These are phyloP conservation scores for Neofusicoccum laricinum DNA, from an alignment of 2,329 filamentous ascomycete genomes.

Conservation along the genomic window DNA sequence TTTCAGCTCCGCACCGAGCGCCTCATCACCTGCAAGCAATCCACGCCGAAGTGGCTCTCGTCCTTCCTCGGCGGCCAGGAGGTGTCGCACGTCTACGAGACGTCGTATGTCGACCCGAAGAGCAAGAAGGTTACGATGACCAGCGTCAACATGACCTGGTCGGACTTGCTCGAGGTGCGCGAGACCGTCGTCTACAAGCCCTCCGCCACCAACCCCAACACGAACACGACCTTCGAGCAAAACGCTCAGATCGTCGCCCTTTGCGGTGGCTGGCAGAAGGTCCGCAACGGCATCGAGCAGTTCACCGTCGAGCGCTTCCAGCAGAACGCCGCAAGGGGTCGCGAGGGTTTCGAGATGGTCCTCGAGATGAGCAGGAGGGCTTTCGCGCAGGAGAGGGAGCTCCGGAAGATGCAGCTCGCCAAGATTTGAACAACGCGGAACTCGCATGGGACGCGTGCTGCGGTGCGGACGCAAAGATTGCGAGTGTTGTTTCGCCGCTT, in stretches of 20 bases:
- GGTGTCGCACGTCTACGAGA: slow-evolving; percentile 88
- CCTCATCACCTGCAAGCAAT: slow-evolving; percentile 61
- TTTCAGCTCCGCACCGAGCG: slow-evolving; percentile 67
- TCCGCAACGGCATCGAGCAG: slow-evolving; percentile 95
- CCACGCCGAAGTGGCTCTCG: slow-evolving; percentile 77
- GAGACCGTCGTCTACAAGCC: slow-evolving; percentile 90
- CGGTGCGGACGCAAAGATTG: neutral
- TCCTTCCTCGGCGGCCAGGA: slow-evolving; percentile 75
- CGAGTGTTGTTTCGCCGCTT: neutral
- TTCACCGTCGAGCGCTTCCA: slow-evolving; percentile 82
- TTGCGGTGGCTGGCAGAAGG: slow-evolving; percentile 94
- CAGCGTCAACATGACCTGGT: slow-evolving; percentile 90
- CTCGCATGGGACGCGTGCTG: neutral
- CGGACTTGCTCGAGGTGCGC: slow-evolving; percentile 84
- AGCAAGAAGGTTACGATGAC: slow-evolving; percentile 93
- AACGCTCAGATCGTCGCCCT: slow-evolving; percentile 89
- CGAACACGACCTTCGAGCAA: slow-evolving; percentile 78
- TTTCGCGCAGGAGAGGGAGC: slow-evolving; percentile 83
- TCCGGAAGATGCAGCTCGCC: slow-evolving; percentile 38
- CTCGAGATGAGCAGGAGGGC: slow-evolving; percentile 89
- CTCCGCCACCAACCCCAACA: slow-evolving; percentile 44
- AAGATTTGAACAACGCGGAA: slow-evolving; percentile 24
- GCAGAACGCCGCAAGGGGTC: slow-evolving; percentile 86
- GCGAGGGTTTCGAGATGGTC: slow-evolving; percentile 92
- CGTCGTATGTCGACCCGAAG: slow-evolving; percentile 85